Base-by-base conservation (phyloP, 345 rosid genomes). In the Kandelia obovata region DNA sequence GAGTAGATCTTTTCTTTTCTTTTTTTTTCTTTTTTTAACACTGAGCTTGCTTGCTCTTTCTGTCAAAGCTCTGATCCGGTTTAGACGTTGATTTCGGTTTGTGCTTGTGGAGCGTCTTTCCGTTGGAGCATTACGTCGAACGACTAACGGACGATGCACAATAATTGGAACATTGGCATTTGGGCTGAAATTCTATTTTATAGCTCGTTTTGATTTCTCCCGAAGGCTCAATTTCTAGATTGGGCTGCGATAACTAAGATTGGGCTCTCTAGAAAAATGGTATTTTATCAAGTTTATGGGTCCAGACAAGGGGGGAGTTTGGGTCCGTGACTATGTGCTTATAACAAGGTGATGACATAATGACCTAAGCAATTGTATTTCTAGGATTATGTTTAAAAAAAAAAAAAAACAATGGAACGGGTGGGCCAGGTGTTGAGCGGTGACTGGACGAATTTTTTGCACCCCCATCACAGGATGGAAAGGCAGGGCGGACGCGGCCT, bases 81-180 rank as follows among this genome's bases (percentile, higher is more conserved):
- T 70, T 47, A 20, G 43, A 3, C n/a, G 30, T 56, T 56, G 66
- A 60, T 53, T 78, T 37, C 55, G 31, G 17, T 35, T 53, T 65
- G 16, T 35, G 66, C n/a, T 53, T 43, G 49, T 3, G 19, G 49
- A 13, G 49, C 49, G 49, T 0, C 49, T 43, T 73, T 71, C 66
- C 74, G 62, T 26, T 58, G 73, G 58, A 73, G 58, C 79, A 83
- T 82, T 68, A 55, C 49, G 82, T 79, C 86, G 80, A 73, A 74
- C 85, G 27, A 21, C 73, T 76, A 64, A 67, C 66, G 73, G 46
- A 43, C 67, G 6, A 19, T 58, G 64, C 53, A 27, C 16, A 8
- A 0, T 8, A 23, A 0, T 2, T 6, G 0, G 15, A 39, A 37
- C 16, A 11, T 2, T 15, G 17, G 59, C 30, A 23, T 3, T 15